Evolutionary conservation across 179 eudicot species (phyloP), one percentile per base, ranked within the genome.

Genomic region (Sideroxylon spinosum): DNA sequence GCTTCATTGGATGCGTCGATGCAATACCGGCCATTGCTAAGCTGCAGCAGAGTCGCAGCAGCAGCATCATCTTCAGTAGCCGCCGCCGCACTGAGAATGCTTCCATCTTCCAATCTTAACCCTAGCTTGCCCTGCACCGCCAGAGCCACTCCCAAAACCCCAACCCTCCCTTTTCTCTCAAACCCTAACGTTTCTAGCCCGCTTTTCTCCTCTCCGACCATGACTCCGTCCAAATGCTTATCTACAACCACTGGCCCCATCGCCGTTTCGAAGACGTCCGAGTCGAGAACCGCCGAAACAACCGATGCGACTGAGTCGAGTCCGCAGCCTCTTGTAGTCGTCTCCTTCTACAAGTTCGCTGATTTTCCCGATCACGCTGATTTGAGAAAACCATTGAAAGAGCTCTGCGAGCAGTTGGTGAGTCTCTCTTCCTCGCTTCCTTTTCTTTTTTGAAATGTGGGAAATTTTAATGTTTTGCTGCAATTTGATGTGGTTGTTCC

Each of bases 341-440:
- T 93, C 22, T 95, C 98, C 19, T 95, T 93, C 78, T 95, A 95
- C 81, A 93, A 93, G 86, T 95, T 95, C 68, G 97, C 99, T 22
- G 90, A 95, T 83, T 93, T 95, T 22, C 85, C 91, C 23, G 97
- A 92, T 79, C 90, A 93, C 62, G 97, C 90, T 23, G 85, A 87
- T 50, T 76, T 95, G 26, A 86, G 96, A 11, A 81, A 82, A 29
- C 98, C 99, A 0, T 75, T 95, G 59, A 95, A 92, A 85, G 90
- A 80, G 16, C 95, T 95, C 68, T 93, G 98, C 70, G 74, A 93
- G 76, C 79, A 79, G 48, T 84, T 95, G 95, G 98, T 95, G 87
- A 59, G 13, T 74, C 3, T 32, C 71, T 19, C 22, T 0, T 22
- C 61, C 46, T 19, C 68, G 1, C 0, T 4, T 32, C 20, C 20